phyloP scores from a whole-genome alignment of 2,329 filamentous ascomycete species.

The Beauveria australis region DNA sequence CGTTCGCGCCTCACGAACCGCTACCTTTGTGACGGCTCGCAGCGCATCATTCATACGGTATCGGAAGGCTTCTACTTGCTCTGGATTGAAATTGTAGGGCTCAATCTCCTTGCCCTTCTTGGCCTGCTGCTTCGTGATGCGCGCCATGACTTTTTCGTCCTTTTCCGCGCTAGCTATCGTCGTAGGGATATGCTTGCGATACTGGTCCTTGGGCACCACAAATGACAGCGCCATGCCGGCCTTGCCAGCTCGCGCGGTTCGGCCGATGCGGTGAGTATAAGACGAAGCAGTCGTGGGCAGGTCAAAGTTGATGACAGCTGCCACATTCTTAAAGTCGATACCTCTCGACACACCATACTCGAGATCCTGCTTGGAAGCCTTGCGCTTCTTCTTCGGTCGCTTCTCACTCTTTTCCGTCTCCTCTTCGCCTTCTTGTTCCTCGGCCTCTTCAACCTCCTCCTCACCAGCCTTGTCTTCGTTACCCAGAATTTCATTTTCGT shows the following conservation, averaged over 20 bases:
- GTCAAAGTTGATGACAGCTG: slow-evolving; percentile 94
- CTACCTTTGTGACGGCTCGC: slow-evolving; percentile 79
- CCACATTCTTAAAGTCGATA: slow-evolving; percentile 90
- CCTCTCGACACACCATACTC: slow-evolving; percentile 95
- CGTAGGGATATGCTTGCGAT: slow-evolving; percentile 84
- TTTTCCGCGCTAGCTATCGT: slow-evolving; percentile 65
- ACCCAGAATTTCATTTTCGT: slow-evolving; percentile 73
- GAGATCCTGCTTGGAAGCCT: slow-evolving; percentile 59
- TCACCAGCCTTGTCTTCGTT: slow-evolving; percentile 42
- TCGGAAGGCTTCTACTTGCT: slow-evolving; percentile 84
- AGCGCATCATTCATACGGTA: slow-evolving; percentile 93
- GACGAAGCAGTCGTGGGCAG: slow-evolving; percentile 80
- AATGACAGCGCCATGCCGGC: slow-evolving; percentile 95
- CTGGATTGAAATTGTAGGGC: slow-evolving; percentile 91
- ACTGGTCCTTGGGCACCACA: slow-evolving; percentile 73
- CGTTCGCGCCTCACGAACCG: slow-evolving; percentile 81
- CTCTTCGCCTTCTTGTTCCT: slow-evolving; percentile 32
- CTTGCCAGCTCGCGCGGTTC: slow-evolving; percentile 85
- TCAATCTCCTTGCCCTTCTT: slow-evolving; percentile 76
- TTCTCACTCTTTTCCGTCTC: slow-evolving; percentile 20
- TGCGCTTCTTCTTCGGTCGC: slow-evolving; percentile 51
- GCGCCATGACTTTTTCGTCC: slow-evolving; percentile 76
- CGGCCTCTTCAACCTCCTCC: slow-evolving; percentile 31
- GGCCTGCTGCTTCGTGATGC: slow-evolving; percentile 69
- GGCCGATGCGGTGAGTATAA: slow-evolving; percentile 94